Evolutionary conservation across 768 basidiomycete genomes (phyloP).

Genomic region (Trametopsis cervina): DNA sequence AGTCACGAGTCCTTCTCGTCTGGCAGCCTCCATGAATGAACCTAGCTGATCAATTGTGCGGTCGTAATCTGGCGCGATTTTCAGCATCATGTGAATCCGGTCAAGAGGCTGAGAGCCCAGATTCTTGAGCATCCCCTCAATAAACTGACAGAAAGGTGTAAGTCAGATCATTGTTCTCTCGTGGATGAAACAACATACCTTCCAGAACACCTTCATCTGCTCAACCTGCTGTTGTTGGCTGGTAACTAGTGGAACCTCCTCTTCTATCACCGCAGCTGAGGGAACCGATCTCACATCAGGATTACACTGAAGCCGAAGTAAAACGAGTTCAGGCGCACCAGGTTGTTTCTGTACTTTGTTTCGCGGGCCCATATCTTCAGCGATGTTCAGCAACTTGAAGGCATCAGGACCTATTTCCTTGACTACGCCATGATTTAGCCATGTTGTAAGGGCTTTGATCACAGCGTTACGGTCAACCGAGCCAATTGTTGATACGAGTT

Average conservation of each 20-base stretch:
- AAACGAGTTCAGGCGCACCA: constrained; percentile 7
- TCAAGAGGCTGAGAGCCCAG: constrained; percentile 68
- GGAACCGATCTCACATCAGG: neutral
- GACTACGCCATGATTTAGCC: constrained; percentile 78
- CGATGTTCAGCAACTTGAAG: constrained; percentile 60
- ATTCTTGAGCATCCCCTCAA: constrained; percentile 89
- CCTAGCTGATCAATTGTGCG: constrained; percentile 72
- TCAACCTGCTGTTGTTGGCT: constrained; percentile 74
- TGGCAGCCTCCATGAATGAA: constrained; percentile 74
- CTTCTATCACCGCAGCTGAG: constrained; percentile 31
- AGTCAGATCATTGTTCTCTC: too few relatives aligned
- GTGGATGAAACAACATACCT: constrained; percentile 57
- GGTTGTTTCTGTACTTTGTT: constrained; percentile 1
- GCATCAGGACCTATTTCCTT: constrained; percentile 55
- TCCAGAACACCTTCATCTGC: constrained; percentile 87
- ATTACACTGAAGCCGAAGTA: neutral
- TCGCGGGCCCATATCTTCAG: constrained; percentile 35
- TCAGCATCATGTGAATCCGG: constrained; percentile 86
- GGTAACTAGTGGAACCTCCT: constrained; percentile 41
- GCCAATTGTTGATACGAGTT: constrained; percentile 58
- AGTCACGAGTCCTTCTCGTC: constrained; percentile 67
- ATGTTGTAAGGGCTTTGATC: constrained; percentile 71
- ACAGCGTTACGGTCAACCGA: constrained; percentile 57
- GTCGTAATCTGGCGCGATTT: constrained; percentile 78
- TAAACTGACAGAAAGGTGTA: constrained; percentile 51